Percentiles rank a stretch among this genome's conserved stretches.
Evolutionary conservation across 2,329 filamentous ascomycete genomes (phyloP).

Genomic region (Fusarium subglutinans): DNA sequence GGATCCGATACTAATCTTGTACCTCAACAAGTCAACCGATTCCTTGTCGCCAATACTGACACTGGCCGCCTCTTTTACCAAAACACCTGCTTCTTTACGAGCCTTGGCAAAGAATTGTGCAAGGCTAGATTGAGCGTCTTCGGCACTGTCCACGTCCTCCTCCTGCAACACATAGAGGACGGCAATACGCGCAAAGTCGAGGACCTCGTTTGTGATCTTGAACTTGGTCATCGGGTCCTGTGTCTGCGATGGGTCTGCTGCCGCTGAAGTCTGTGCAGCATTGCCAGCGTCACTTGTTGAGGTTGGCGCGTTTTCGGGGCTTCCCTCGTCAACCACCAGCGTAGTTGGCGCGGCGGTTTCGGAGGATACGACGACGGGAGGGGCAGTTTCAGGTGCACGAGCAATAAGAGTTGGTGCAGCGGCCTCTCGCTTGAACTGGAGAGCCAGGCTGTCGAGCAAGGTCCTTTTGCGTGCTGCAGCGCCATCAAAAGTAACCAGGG

Average conservation of each 20-base stretch:
- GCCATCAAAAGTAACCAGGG: constrained; percentile 84
- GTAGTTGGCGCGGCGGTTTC: constrained; percentile 28
- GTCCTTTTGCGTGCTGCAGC: constrained; percentile 50
- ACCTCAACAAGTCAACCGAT: constrained; percentile 61
- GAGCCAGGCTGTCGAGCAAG: constrained; percentile 40
- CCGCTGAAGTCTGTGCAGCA: constrained; percentile 18
- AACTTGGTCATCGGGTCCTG: constrained; percentile 48
- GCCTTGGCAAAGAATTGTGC: constrained; percentile 63
- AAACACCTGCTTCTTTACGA: constrained; percentile 39
- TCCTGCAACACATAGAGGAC: constrained; percentile 71
- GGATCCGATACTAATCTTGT: constrained; percentile 52
- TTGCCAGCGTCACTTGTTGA: constrained; percentile 5
- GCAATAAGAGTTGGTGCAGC: constrained; percentile 10
- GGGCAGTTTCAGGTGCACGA: constrained; percentile 9
- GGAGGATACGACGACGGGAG: constrained; percentile 33
- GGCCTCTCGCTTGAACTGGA: constrained; percentile 26
- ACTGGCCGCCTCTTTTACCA: constrained; percentile 53
- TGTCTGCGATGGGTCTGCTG: constrained; percentile 21
- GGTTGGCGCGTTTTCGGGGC: constrained; percentile 22
- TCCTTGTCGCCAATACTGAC: constrained; percentile 56
- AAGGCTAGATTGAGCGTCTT: constrained; percentile 62
- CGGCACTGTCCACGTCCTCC: constrained; percentile 59
- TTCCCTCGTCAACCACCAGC: constrained; percentile 37
- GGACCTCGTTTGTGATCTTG: constrained; percentile 61
- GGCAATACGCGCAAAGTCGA: constrained; percentile 71